phyloP scores from a whole-genome alignment of 1,139 yeast genomes.

The Entelexis sorbosivorans region DNA sequence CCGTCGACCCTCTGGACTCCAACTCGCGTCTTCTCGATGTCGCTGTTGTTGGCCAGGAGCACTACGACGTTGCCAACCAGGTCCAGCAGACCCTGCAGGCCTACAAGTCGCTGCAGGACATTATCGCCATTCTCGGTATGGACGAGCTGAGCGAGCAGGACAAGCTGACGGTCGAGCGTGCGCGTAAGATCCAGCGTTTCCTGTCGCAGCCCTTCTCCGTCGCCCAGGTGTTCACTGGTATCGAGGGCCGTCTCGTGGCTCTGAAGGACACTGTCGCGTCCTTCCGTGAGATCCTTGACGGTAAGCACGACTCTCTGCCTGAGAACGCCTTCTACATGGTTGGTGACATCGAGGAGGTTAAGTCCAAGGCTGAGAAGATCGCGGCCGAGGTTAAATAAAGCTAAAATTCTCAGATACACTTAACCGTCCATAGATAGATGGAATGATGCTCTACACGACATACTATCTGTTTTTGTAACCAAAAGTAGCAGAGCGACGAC shows the following conservation, averaged over 20 bases:
- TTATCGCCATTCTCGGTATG: constrained; percentile 99
- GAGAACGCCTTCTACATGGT: constrained; percentile 99
- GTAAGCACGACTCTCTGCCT: constrained; percentile 97
- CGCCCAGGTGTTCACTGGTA: constrained; percentile 99
- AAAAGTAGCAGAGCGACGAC: too few relatives aligned
- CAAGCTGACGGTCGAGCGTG: constrained; percentile 99
- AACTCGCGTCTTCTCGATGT: constrained; percentile 97
- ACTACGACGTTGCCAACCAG: constrained; percentile 84
- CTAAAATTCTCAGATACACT: constrained; percentile 1
- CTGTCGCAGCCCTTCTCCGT: constrained; percentile 99
- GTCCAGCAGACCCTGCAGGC: constrained; percentile 99
- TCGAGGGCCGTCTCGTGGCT: constrained; percentile 94
- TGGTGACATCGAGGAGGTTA: constrained; percentile 97
- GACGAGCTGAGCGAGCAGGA: constrained; percentile 98
- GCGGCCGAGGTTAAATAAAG: constrained; percentile 63
- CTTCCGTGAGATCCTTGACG: constrained; percentile 94
- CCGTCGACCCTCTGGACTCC: constrained; percentile 99
- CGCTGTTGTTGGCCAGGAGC: constrained; percentile 96
- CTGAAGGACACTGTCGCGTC: constrained; percentile 88
- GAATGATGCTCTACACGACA: constrained; percentile 9
- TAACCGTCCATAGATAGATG: constrained; percentile 8
- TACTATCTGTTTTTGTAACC: not conserved
- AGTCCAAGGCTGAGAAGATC: constrained; percentile 97
- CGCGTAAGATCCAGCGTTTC: constrained; percentile 99
- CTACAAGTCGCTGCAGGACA: constrained; percentile 98